Conservation (phyloP, 176 grass and related monocot species). For the Oryza punctata region DNA sequence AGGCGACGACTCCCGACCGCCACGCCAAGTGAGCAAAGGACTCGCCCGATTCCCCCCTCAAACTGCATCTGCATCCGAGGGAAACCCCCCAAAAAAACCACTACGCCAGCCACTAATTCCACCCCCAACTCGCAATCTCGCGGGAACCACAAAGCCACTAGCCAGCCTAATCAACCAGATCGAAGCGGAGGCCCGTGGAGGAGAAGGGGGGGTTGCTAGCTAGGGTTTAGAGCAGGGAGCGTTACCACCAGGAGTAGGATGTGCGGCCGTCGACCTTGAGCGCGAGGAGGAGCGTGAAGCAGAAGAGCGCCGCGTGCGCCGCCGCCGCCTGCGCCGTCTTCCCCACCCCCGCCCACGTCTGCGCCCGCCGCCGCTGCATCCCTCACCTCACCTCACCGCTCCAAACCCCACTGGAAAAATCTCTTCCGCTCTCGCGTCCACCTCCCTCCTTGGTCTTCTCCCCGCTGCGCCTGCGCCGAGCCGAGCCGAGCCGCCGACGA, state of each 20-base stretch:
- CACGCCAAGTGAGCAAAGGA: neutral
- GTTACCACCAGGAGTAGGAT: slow-evolving; percentile 88
- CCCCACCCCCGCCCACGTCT: slow-evolving; percentile 79
- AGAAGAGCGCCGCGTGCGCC: slow-evolving; percentile 80
- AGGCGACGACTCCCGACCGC: neutral
- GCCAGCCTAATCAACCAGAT: slow-evolving; percentile 12
- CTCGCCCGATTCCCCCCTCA: neutral
- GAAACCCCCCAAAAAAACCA: neutral
- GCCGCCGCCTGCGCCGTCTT: slow-evolving; percentile 86
- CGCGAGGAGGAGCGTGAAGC: slow-evolving; percentile 84
- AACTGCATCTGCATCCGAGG: slow-evolving; percentile 1
- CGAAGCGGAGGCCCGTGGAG: neutral
- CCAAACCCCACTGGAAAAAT: too few relatives aligned
- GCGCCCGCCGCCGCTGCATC: slow-evolving; percentile 77
- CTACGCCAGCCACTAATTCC: neutral
- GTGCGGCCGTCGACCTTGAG: slow-evolving; percentile 70
- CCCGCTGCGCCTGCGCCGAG: neutral
- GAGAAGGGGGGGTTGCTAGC: neutral
- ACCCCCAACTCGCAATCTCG: neutral
- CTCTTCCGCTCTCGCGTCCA: neutral
- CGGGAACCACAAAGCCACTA: neutral
- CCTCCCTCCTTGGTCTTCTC: slow-evolving; percentile 6
- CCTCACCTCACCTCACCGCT: neutral
- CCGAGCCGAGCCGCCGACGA: neutral
- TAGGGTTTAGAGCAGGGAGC: slow-evolving; percentile 46